These are phyloP conservation scores for Solanum hybrid DNA, from an alignment of 305 asterid species.

Conservation along the genomic window DNA sequence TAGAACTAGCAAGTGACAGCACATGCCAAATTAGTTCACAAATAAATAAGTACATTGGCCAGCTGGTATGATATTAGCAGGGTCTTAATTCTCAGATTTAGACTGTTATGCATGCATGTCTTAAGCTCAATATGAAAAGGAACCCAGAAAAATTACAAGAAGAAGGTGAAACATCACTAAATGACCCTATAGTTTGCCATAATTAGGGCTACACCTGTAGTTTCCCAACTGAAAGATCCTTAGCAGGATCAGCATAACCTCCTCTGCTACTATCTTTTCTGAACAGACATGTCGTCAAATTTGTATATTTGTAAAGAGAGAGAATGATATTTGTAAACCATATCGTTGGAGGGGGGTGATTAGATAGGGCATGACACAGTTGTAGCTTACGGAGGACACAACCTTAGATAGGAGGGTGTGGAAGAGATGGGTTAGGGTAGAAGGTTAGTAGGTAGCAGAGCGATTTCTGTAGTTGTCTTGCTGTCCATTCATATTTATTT, in stretches of 20 bases:
- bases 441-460: not conserved
- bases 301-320: not conserved
- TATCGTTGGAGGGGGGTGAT: not conserved
- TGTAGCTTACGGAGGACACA: not conserved
- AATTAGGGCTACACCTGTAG: not conserved
- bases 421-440: not conserved
- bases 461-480: not conserved
- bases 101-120: not conserved
- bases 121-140: not conserved
- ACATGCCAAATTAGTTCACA: not conserved
- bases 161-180: not conserved
- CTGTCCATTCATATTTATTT: not conserved
- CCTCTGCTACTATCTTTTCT: not conserved
- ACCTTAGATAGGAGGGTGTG: not conserved
- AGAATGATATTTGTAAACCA: not conserved
- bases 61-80: not conserved
- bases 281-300: not conserved
- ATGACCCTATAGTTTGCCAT: not conserved
- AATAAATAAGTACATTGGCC: not conserved
- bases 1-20: constrained; percentile 13
- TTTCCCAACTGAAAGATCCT: not conserved
- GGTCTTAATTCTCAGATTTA: not conserved
- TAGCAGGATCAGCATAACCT: not conserved
- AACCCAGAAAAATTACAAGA: not conserved
- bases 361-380: not conserved